phyloP scores from a whole-genome alignment of 768 basidiomycete species.

The Boletus insuetus region DNA sequence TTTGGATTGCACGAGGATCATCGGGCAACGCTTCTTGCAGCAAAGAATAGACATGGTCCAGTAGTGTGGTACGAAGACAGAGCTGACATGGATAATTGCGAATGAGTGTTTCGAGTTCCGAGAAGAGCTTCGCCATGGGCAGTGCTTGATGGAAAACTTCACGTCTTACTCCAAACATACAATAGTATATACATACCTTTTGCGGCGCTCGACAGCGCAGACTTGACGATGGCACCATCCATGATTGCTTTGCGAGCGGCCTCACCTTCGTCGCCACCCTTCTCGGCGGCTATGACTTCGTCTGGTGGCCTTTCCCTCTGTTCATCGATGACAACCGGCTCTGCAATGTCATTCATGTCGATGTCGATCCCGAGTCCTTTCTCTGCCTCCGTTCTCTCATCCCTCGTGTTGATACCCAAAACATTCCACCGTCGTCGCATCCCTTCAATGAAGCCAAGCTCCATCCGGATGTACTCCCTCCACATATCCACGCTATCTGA shows the following conservation, averaged over 20 bases:
- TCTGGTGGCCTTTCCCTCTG: constrained; percentile 23
- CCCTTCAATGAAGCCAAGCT: constrained; percentile 80
- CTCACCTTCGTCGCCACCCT: constrained; percentile 46
- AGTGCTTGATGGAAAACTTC: constrained; percentile 31
- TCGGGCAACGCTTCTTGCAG: constrained; percentile 36
- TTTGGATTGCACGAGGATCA: constrained; percentile 37
- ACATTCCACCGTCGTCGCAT: constrained; percentile 77
- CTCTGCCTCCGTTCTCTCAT: constrained; percentile 8
- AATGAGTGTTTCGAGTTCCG: constrained; percentile 41
- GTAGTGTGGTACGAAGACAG: constrained; percentile 37
- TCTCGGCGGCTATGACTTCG: constrained; percentile 30
- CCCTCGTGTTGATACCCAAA: constrained; percentile 54
- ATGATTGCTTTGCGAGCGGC: constrained; percentile 66
- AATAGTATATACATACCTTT: constrained; percentile 49
- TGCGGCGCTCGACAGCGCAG: constrained; percentile 71
- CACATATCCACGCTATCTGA: constrained; percentile 73
- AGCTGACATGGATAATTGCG: constrained; percentile 41
- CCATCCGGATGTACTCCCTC: constrained; percentile 90
- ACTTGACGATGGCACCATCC: constrained; percentile 75
- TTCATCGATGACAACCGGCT: constrained; percentile 19
- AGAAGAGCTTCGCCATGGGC: constrained; percentile 41
- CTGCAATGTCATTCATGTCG: constrained; percentile 14
- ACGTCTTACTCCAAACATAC: constrained; percentile 12
- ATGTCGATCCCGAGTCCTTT: constrained; percentile 28
- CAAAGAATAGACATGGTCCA: constrained; percentile 44